phyloP scores from a whole-genome alignment of 139 green algal genomes.

The Ettlia oleoabundans region DNA sequence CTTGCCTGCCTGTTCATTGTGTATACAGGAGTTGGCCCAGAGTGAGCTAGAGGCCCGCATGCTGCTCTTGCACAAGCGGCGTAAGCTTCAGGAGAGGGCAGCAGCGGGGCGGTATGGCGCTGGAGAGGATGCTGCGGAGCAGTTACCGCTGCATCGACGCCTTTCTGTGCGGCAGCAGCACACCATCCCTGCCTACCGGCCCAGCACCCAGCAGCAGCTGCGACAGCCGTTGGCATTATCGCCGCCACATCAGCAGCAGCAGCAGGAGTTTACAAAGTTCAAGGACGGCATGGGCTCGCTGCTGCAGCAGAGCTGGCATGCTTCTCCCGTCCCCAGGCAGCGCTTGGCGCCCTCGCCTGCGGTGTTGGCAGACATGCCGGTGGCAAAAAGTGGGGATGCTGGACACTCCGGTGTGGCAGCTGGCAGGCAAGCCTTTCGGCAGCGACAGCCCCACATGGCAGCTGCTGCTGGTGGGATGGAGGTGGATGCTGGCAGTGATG shows the following conservation, averaged over 20 bases:
- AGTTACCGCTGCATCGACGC: background rate
- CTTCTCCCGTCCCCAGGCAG: no score
- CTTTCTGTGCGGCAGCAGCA: background rate
- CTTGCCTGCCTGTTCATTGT: background rate
- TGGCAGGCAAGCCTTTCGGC: no score
- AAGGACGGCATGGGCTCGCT: background rate
- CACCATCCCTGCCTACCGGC: conserved; percentile 9
- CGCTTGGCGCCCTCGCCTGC: no score
- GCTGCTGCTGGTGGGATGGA: no score
- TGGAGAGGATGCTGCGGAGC: background rate
- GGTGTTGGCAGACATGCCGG: no score
- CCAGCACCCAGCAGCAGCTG: background rate
- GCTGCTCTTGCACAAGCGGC: conserved; percentile 29
- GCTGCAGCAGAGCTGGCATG: no score
- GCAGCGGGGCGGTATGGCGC: background rate
- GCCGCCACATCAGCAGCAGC: background rate
- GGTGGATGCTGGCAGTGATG: no score
- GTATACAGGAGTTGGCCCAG: conserved; percentile 18
- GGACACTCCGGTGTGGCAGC: no score
- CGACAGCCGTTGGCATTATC: no score
- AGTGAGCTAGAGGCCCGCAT: conserved; percentile 31
- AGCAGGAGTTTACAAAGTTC: background rate
- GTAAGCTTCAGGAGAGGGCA: conserved; percentile 34
- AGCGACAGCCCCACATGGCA: no score
- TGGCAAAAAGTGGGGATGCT: no score